Conservation (phyloP, 2,329 filamentous ascomycete species). For the Colletotrichum camelliae region DNA sequence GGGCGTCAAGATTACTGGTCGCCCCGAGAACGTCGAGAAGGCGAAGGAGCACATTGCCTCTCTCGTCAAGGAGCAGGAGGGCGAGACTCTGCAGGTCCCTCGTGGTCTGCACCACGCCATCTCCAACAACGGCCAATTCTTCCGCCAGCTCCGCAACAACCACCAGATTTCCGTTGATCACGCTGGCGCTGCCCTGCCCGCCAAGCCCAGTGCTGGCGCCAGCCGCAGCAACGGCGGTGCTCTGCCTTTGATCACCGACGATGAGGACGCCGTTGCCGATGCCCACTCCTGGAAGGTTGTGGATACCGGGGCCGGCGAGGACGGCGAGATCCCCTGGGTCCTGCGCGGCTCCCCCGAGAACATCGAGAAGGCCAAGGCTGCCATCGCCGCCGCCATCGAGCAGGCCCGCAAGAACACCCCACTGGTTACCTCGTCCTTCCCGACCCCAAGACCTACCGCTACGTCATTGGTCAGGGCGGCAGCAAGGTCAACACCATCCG, state of each 20-base stretch:
- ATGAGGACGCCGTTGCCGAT: constrained; percentile 67
- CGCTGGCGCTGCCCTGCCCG: constrained; percentile 77
- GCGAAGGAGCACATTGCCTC: constrained; percentile 85
- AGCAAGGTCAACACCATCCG: constrained; percentile 93
- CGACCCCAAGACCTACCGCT: constrained; percentile 87
- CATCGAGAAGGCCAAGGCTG: constrained; percentile 80
- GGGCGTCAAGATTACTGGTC: constrained; percentile 84
- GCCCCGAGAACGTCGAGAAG: constrained; percentile 78
- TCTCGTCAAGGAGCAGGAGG: constrained; percentile 84
- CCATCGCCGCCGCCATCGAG: constrained; percentile 75
- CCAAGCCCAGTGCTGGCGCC: constrained; percentile 63
- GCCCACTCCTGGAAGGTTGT: constrained; percentile 86
- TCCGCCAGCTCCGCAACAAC: constrained; percentile 87
- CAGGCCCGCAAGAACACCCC: constrained; percentile 70
- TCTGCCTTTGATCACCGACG: constrained; percentile 93
- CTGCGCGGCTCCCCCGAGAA: constrained; percentile 80
- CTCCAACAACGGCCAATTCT: constrained; percentile 89
- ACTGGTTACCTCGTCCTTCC: constrained; percentile 90
- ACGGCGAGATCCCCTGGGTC: constrained; percentile 86
- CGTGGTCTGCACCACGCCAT: constrained; percentile 82
- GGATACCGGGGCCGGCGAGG: constrained; percentile 63
- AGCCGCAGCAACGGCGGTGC: constrained; percentile 63
- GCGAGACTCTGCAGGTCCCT: constrained; percentile 86
- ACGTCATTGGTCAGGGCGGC: constrained; percentile 87
- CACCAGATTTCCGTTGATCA: constrained; percentile 92